Conservation (phyloP, 371 early-diverging fungal genomes). For the Conidiobolus incongruus region DNA sequence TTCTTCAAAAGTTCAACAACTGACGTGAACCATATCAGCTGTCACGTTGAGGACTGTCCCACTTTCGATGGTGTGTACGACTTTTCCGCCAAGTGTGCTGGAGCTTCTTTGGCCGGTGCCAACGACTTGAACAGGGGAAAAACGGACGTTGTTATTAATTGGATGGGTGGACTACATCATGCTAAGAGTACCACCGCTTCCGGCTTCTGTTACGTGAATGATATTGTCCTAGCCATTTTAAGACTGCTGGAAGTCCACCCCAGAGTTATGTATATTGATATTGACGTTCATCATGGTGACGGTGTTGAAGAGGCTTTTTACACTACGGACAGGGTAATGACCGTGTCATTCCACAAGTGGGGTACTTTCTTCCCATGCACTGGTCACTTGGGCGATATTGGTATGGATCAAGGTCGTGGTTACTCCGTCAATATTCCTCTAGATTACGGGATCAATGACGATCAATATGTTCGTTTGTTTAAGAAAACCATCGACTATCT, state of each 20-base stretch:
- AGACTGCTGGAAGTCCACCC: slow-evolving; percentile 83
- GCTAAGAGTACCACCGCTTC: slow-evolving; percentile 91
- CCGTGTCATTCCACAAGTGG: slow-evolving; percentile 96
- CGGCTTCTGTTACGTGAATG: slow-evolving; percentile 99
- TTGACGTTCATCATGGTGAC: slow-evolving; percentile 99
- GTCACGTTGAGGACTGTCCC: slow-evolving; percentile 92
- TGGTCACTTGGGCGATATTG: slow-evolving; percentile 71
- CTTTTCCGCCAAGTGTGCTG: slow-evolving; percentile 82
- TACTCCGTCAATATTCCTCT: slow-evolving; percentile 96
- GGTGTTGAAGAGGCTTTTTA: slow-evolving; percentile 99
- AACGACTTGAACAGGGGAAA: slow-evolving; percentile 71
- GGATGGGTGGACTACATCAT: slow-evolving; percentile 99
- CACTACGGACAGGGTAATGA: slow-evolving; percentile 97
- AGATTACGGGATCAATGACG: slow-evolving; percentile 95
- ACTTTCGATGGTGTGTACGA: slow-evolving; percentile 93
- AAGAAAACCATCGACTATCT: slow-evolving; percentile 44
- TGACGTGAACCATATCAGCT: not conserved
- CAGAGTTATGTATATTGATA: slow-evolving; percentile 97
- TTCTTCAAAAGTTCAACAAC: not conserved
- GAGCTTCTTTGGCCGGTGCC: slow-evolving; percentile 90
- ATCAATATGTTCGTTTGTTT: slow-evolving; percentile 74
- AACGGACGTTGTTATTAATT: slow-evolving; percentile 92
- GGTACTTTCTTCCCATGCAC: slow-evolving; percentile 99
- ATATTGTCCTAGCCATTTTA: slow-evolving; percentile 91
- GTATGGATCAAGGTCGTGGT: slow-evolving; percentile 65